phyloP scores from a whole-genome alignment of 148 eudicot genomes.

The Silene latifolia region DNA sequence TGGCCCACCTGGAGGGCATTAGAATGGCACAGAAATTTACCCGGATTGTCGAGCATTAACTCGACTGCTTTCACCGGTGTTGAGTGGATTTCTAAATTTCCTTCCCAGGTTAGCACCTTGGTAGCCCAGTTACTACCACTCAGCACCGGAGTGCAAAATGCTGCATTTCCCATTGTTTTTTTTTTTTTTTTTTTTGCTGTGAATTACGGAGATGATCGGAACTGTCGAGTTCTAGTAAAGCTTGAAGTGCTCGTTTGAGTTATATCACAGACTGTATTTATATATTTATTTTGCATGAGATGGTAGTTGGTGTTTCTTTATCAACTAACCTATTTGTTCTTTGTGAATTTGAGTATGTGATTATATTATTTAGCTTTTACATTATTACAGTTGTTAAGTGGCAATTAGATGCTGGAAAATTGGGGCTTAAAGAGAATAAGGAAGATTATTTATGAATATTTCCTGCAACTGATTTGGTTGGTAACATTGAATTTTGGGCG shows the following conservation, averaged over 20 bases:
- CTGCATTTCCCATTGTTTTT: conserved; percentile 51
- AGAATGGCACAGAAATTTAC: conserved; percentile 48
- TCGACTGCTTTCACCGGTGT: conserved; percentile 41
- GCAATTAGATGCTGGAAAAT: conserved; percentile 15
- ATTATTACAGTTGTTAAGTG: conserved; percentile 8
- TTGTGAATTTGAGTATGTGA: background rate
- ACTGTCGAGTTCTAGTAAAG: background rate
- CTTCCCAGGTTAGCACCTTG: conserved; percentile 40
- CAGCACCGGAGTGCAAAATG: conserved; percentile 46
- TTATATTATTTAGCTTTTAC: background rate
- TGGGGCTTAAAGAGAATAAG: background rate
- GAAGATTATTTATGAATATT: conserved; percentile 7
- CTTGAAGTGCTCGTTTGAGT: conserved; percentile 8
- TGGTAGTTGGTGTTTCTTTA: conserved; percentile 7
- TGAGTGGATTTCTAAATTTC: conserved; percentile 33
- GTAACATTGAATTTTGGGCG: conserved; percentile 16
- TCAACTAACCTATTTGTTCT: conserved; percentile 10
- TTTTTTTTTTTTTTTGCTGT: background rate
- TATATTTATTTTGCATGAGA: conserved; percentile 1
- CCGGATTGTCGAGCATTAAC: conserved; percentile 51
- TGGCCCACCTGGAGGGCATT: conserved; percentile 39
- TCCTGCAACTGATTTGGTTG: conserved; percentile 15
- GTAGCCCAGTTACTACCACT: conserved; percentile 23
- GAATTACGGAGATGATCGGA: too few relatives aligned
- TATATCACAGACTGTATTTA: background rate